Base-by-base conservation (phyloP, 73 alveolate genomes). In the Paraurostyla sp. region DNA sequence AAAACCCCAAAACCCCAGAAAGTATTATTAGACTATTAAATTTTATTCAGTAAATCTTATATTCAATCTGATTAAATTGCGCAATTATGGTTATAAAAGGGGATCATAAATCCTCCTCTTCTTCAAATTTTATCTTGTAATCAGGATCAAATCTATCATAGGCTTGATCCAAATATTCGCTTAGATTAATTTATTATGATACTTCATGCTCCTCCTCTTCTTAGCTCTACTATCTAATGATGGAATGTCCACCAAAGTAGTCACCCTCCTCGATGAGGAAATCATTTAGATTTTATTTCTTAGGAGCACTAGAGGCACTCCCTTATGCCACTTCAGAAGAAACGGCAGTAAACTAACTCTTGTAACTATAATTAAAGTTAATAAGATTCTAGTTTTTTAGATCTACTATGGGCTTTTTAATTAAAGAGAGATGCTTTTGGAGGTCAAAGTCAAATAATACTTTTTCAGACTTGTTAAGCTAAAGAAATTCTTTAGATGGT, bases 331-430 rank as follows among this genome's bases (percentile, higher is more conserved):
- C 9, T 18, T 11, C 13, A 30, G 49, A 25, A 3, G 7, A 9
- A 29, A 33, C 50, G 45, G 50, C 49, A 29, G 78, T 60, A 33
- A 60, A 60, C 32, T 60, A 33, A 16, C 50, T 16, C 84, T 69
- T 3, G 41, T 41, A 69, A 69, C 84, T 69, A 43, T 69, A 69
- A 43, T 69, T 69, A 35, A 69, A 69, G 38, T 69, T 18, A 11
- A 43, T 43, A 3, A 43, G 36, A 35, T 69, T 69, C 6, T 9
- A 20, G 23, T 16, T 33, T 16, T 30, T 27, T 13, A 3, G 15
- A 30, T 16, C 51, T 32, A 29, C 49, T 60, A 29, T 6, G 15
- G 3, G 40, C 78, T 49, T 75, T n/a, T 75, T 48, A 1, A 32
- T 20, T 3, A 75, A 20, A 25, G 76, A 18, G 25, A 49, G n/a